Evolutionary conservation across 495 filamentous ascomycete genomes (phyloP).

Genomic region (Hypoxylon cercidicola): DNA sequence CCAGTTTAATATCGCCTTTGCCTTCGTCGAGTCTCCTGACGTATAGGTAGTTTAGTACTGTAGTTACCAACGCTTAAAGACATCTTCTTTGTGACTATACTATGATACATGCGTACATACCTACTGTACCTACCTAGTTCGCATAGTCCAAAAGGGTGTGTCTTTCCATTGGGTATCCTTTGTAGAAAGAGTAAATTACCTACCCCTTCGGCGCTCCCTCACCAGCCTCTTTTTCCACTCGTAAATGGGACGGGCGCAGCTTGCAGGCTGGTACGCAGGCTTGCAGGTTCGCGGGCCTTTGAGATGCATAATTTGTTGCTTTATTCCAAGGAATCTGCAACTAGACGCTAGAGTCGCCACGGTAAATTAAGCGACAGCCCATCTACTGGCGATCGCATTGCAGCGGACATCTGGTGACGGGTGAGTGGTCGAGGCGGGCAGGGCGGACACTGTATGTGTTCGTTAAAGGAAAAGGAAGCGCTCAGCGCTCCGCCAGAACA

Average conservation of each 20-base stretch:
- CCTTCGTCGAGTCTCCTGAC: slow-evolving; percentile 33
- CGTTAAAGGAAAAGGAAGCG: slow-evolving; percentile 9
- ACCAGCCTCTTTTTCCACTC: slow-evolving; percentile 26
- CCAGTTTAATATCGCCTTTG: slow-evolving; percentile 12
- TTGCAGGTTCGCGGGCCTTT: slow-evolving; percentile 3
- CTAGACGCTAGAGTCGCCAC: slow-evolving; percentile 21
- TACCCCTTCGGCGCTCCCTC: slow-evolving; percentile 18
- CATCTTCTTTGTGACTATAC: slow-evolving; percentile 9
- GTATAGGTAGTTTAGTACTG: too few species aligned
- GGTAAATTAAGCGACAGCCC: slow-evolving; percentile 35
- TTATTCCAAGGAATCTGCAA: slow-evolving; percentile 23
- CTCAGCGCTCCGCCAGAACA: too few species aligned
- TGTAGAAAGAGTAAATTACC: slow-evolving; percentile 27
- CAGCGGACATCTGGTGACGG: slow-evolving; percentile 39
- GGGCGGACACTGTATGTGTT: slow-evolving; percentile 9
- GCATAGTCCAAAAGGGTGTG: background rate
- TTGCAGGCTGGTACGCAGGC: slow-evolving; percentile 21
- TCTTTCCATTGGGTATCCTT: slow-evolving; percentile 26
- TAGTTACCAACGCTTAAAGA: slow-evolving; percentile 14
- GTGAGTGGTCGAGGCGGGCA: slow-evolving; percentile 26
- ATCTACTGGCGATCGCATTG: slow-evolving; percentile 40
- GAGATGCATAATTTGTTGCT: slow-evolving; percentile 24
- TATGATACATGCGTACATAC: slow-evolving; percentile 3
- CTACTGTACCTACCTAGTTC: background rate
- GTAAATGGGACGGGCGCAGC: slow-evolving; percentile 26